Conservation (phyloP, 2,329 filamentous ascomycete genomes). For the Sclerotinia subarctica region DNA sequence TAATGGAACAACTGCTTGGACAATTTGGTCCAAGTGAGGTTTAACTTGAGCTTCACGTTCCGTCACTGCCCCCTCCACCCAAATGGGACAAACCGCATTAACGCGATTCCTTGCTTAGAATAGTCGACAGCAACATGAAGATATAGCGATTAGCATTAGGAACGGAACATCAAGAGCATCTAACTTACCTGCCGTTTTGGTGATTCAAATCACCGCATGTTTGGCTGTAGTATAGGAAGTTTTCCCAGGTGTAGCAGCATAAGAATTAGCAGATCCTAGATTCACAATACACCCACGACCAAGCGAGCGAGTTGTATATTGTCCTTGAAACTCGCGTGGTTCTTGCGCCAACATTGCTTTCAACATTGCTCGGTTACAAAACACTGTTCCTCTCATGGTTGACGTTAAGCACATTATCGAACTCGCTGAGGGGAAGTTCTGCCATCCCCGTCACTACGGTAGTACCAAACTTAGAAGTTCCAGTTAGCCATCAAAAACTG, state of each 20-base stretch:
- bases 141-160: too few species aligned
- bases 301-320: background rate
- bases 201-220: slow-evolving; percentile 5
- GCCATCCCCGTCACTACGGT: background rate
- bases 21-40: background rate
- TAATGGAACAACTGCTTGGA: slow-evolving; percentile 6
- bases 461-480: background rate
- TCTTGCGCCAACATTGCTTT: slow-evolving; percentile 1
- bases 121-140: background rate
- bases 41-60: background rate
- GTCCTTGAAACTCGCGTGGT: background rate
- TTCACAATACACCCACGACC: background rate
- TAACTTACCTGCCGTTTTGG: slow-evolving; percentile 2
- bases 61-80: slow-evolving; percentile 10
- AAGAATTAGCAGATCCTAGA: background rate
- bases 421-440: background rate
- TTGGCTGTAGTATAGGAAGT: background rate
- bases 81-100: slow-evolving; percentile 14
- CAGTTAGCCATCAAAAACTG: too few species aligned
- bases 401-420: background rate
- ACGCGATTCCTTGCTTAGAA: slow-evolving; percentile 7
- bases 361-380: background rate
- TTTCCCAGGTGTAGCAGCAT: background rate
- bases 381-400: slow-evolving; percentile 1
- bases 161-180: too few species aligned